phyloP scores from a whole-genome alignment of 495 filamentous ascomycete genomes.

The Xylaria venustula region DNA sequence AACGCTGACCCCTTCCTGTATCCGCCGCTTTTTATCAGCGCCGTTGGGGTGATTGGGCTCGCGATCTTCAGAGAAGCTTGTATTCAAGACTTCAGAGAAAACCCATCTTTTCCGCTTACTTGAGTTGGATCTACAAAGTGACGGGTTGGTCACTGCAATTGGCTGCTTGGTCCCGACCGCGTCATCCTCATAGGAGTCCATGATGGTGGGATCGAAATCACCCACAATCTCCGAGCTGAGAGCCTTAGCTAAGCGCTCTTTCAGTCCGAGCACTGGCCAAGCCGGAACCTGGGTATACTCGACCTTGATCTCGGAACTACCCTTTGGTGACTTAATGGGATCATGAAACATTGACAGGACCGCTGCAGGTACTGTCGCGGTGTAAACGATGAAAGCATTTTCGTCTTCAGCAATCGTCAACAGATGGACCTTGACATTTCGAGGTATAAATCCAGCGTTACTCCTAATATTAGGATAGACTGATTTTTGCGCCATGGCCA shows the following conservation, averaged over 20 bases:
- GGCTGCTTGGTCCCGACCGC: no score
- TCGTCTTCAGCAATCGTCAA: constrained; percentile 39
- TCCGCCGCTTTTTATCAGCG: constrained; percentile 19
- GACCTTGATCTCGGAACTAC: constrained; percentile 28
- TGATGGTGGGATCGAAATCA: constrained; percentile 30
- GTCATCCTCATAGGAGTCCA: constrained; percentile 37
- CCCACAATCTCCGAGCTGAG: constrained; percentile 42
- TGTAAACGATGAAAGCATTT: constrained; percentile 42
- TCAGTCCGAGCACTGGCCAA: constrained; percentile 48
- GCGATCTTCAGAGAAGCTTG: constrained; percentile 26
- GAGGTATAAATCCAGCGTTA: constrained; percentile 17
- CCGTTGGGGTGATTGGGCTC: constrained; percentile 14
- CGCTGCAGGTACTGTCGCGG: constrained; percentile 34
- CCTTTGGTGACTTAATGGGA: constrained; percentile 29
- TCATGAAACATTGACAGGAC: constrained; percentile 40
- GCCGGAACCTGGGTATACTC: constrained; percentile 37
- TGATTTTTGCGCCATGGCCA: constrained; percentile 47
- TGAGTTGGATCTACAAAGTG: no score
- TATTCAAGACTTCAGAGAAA: constrained; percentile 23
- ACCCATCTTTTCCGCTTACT: constrained; percentile 17
- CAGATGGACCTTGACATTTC: constrained; percentile 39
- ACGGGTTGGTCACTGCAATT: not conserved
- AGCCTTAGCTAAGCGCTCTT: constrained; percentile 45
- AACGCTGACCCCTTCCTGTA: constrained; percentile 20
- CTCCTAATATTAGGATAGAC: constrained; percentile 30